Base-by-base conservation (phyloP, 345 rosid species). In the Anacardium occidentale region DNA sequence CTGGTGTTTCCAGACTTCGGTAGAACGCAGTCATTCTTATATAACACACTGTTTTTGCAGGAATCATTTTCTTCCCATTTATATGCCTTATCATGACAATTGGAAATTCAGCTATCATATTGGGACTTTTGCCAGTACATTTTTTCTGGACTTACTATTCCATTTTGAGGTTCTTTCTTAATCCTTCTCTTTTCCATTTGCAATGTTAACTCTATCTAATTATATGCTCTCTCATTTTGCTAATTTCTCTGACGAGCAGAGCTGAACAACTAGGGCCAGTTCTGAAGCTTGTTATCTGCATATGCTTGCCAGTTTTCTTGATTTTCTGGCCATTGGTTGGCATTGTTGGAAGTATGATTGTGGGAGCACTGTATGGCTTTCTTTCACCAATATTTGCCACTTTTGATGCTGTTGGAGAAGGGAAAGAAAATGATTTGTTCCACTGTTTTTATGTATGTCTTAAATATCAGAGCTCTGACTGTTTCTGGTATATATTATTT, bases 301-400 rank as follows among this genome's bases (percentile, higher is more conserved):
- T 87, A 64, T 84, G 80, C 76, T 70, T 91, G 68, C 97, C 95
- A 42, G 75, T 75, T 65, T 75, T 80, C 14, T 56, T 88, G 78
- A 64, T 89, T 77, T 62, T 83, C 34, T 92, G 92, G 91, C 85
- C 79, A 13, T 85, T 80, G 51, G 64, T 88, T 73, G 81, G 90
- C 74, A 84, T 95, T 73, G 66, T 72, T 37, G 97, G 91, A 78
- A 91, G 98, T 54, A 25, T 86, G 47, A 34, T 87, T 3, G 92
- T 91, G 40, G 98, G 99, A 60, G 76, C 82, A 11, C 40, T 84
- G 14, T 91, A 89, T 70, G 98, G 97, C 32, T 83, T 92, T 75
- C 86, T 95, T 64, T 88, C 97, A 2, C 99, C 99, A 37, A 84
- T 89, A 56, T 95, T 91, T 71, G 96, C 98, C 51, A 95, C 99